Percentiles rank a stretch among this genome's conserved stretches.
Conservation (phyloP, 2,329 filamentous ascomycete genomes). For the Colletotrichum zoysiae region DNA sequence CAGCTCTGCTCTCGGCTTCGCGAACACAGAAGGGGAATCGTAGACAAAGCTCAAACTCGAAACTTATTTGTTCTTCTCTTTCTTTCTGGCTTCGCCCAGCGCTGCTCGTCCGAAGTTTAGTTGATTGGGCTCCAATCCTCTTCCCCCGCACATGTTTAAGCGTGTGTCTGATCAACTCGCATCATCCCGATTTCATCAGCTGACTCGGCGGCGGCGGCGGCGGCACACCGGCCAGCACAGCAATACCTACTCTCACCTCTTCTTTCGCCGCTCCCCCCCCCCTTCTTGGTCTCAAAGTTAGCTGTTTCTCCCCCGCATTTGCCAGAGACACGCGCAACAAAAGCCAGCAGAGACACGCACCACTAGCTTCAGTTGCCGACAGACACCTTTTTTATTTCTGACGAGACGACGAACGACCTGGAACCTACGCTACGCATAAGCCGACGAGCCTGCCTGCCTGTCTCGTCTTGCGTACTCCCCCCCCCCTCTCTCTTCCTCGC, state of each 20-base stretch:
- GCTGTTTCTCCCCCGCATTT: constrained; percentile 35
- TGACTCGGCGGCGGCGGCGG: constrained; percentile 25
- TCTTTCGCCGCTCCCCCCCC: not conserved
- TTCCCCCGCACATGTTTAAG: constrained; percentile 36
- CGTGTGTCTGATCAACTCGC: not conserved
- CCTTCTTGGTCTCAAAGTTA: constrained; percentile 15
- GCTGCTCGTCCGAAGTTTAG: constrained; percentile 26
- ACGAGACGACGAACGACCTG: not conserved
- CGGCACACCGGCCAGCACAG: not conserved
- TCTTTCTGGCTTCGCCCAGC: constrained; percentile 5
- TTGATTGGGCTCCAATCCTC: constrained; percentile 29
- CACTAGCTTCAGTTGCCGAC: not conserved
- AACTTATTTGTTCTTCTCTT: constrained; percentile 23
- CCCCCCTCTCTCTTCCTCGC: not conserved
- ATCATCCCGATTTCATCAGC: constrained; percentile 28
- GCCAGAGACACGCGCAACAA: constrained; percentile 24
- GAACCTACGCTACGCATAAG: not conserved
- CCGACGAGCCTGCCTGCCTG: not conserved
- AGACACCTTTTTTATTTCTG: not conserved
- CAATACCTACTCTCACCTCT: not conserved
- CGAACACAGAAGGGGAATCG: not conserved
- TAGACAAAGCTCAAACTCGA: not conserved
- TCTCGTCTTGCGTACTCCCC: not conserved
- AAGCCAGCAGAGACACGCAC: constrained; percentile 5
- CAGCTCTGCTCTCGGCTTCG: not conserved